These are phyloP conservation scores for Myriosclerotinia curreyana DNA, from an alignment of 2,329 filamentous ascomycete genomes.

Conservation along the genomic window DNA sequence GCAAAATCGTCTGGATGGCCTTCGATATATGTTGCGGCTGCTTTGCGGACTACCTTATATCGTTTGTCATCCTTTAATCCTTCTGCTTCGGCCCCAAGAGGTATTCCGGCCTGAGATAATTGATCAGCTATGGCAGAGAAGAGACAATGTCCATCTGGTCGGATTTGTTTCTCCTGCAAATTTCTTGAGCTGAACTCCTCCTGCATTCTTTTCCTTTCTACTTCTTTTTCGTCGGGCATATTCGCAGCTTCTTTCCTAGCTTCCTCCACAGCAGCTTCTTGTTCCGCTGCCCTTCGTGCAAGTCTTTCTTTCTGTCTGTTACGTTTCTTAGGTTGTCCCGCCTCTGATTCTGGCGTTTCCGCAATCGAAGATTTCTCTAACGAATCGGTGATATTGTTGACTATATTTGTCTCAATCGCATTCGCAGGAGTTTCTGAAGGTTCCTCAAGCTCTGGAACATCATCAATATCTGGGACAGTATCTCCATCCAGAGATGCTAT, in stretches of 20 bases:
- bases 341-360: slow-evolving; percentile 28
- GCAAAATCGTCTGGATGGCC: slow-evolving; percentile 75
- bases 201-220: slow-evolving; percentile 70
- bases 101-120: slow-evolving; percentile 53
- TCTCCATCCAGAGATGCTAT: slow-evolving; percentile 45
- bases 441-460: slow-evolving; percentile 26
- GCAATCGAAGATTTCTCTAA: slow-evolving; percentile 31
- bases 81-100: slow-evolving; percentile 41
- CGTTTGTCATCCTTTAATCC: slow-evolving; percentile 41
- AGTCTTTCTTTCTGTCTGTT: slow-evolving; percentile 91
- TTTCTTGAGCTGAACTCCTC: slow-evolving; percentile 59
- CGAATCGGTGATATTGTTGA: slow-evolving; percentile 28
- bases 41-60: slow-evolving; percentile 67
- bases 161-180: slow-evolving; percentile 74
- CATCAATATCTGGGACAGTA: slow-evolving; percentile 23
- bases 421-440: slow-evolving; percentile 18
- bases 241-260: slow-evolving; percentile 72
- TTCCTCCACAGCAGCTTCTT: slow-evolving; percentile 63
- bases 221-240: slow-evolving; percentile 69
- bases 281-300: slow-evolving; percentile 82
- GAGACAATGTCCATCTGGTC: slow-evolving; percentile 89
- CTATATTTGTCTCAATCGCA: slow-evolving; percentile 20
- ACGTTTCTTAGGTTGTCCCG: slow-evolving; percentile 56
- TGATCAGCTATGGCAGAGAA: slow-evolving; percentile 92
- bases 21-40: slow-evolving; percentile 75